These are phyloP conservation scores for Colletotrichum destructivum DNA, from an alignment of 2,329 filamentous ascomycete genomes.

Conservation along the genomic window DNA sequence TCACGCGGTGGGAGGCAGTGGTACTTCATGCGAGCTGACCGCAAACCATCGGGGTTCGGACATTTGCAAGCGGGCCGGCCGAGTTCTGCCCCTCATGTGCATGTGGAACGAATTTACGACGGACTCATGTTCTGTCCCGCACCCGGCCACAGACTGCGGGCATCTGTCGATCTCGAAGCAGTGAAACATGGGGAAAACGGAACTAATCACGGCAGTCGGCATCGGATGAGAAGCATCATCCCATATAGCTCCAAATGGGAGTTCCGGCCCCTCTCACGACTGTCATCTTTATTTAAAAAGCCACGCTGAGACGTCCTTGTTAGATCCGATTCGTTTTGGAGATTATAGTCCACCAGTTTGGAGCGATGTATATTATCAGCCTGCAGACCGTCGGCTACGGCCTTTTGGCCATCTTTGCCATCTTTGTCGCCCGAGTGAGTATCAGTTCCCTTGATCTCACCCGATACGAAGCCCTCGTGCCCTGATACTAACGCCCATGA, in stretches of 20 bases:
- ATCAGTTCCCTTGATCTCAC: too few species aligned
- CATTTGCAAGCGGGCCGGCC: neutral
- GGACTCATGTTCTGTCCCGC: neutral
- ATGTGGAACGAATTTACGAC: too few species aligned
- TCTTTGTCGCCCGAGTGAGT: conserved; percentile 17
- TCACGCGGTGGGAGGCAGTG: neutral
- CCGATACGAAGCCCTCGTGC: too few species aligned
- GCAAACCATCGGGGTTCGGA: neutral
- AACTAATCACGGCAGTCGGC: neutral
- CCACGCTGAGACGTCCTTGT: neutral
- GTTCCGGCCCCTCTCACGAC: neutral
- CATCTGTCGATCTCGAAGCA: neutral
- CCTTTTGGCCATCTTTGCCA: neutral
- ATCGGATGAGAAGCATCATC: neutral
- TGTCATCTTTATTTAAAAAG: conserved; percentile 3
- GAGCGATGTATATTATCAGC: neutral
- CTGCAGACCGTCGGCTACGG: neutral
- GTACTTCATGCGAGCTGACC: neutral
- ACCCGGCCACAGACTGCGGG: neutral
- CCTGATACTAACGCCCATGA: neutral
- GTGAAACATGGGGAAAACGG: neutral
- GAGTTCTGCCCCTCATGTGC: neutral
- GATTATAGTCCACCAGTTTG: neutral
- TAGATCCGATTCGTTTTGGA: neutral
- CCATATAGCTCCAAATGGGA: neutral